Percentiles rank a stretch among this genome's conserved stretches.
Evolutionary conservation across 2,329 filamentous ascomycete genomes (phyloP).

Genomic region (Colletotrichum tropicale): DNA sequence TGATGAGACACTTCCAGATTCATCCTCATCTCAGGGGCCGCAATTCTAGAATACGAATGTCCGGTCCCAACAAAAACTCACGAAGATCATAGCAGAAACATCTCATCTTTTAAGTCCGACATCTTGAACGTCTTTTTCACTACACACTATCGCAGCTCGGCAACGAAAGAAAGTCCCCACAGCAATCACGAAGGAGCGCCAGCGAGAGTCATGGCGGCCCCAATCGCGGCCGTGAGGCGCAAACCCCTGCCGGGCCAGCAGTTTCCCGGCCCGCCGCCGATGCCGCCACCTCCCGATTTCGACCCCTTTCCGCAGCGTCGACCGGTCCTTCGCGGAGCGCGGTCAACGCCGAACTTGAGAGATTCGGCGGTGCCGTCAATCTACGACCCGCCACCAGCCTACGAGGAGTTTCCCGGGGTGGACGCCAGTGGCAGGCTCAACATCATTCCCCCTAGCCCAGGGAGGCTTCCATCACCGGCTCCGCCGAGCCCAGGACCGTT

Average conservation of each 20-base stretch:
- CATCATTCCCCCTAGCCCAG: not conserved
- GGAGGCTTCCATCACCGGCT: not conserved
- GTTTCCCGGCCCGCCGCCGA: constrained; percentile 6
- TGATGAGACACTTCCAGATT: constrained; percentile 22
- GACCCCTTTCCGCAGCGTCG: constrained; percentile 12
- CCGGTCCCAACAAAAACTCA: not conserved
- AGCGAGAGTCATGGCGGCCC: constrained; percentile 10
- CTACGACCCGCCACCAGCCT: constrained; percentile 1
- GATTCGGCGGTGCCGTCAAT: not conserved
- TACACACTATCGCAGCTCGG: not conserved
- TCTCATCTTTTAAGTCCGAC: fast-evolving
- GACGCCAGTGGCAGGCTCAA: not conserved
- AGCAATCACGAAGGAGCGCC: not conserved
- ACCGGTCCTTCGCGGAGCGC: not conserved
- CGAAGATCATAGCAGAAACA: not conserved
- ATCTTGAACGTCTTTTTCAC: not conserved
- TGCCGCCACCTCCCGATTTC: constrained; percentile 15
- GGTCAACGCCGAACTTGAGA: constrained; percentile 16
- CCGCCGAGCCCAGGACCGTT: not conserved
- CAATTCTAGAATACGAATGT: not conserved
- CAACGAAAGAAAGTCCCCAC: not conserved
- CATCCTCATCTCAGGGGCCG: not conserved
- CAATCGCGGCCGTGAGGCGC: not conserved
- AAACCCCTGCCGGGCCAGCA: constrained; percentile 15
- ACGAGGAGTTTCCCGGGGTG: constrained; percentile 13